These are phyloP conservation scores for Ophiosphaerella herpotricha DNA, from an alignment of 2,329 filamentous ascomycete genomes.

Conservation along the genomic window DNA sequence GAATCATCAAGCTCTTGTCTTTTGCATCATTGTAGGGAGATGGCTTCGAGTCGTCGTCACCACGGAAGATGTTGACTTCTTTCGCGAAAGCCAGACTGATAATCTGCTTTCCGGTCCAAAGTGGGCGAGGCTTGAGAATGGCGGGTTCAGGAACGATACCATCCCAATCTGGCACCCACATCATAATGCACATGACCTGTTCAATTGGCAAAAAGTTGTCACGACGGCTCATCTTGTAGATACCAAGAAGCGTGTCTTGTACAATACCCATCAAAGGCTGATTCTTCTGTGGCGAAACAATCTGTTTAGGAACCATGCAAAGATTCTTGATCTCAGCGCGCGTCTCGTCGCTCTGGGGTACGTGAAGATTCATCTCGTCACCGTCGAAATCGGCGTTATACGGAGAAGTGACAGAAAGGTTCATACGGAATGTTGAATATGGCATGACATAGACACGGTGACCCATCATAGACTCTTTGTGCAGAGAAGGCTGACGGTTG, in stretches of 20 bases:
- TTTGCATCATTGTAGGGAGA: slow-evolving; percentile 64
- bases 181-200: slow-evolving; percentile 92
- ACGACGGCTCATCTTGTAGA: slow-evolving; percentile 94
- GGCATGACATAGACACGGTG: slow-evolving; percentile 98
- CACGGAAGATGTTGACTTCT: slow-evolving; percentile 71
- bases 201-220: slow-evolving; percentile 91
- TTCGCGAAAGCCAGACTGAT: slow-evolving; percentile 89
- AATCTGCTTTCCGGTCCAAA: slow-evolving; percentile 98
- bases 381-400: slow-evolving; percentile 99
- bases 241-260: slow-evolving; percentile 93
- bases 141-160: slow-evolving; percentile 90
- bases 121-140: slow-evolving; percentile 88
- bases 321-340: slow-evolving; percentile 92
- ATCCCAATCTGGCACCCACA: slow-evolving; percentile 98
- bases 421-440: slow-evolving; percentile 97
- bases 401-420: slow-evolving; percentile 94
- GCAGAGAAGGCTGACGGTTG: slow-evolving; percentile 97
- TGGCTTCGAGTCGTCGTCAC: slow-evolving; percentile 63
- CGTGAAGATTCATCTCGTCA: slow-evolving; percentile 99
- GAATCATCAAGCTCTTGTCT: slow-evolving; percentile 81
- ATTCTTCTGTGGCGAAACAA: slow-evolving; percentile 97
- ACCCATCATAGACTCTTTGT: slow-evolving; percentile 99
- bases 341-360: slow-evolving; percentile 96
- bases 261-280: slow-evolving; percentile 99
- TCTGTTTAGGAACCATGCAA: slow-evolving; percentile 97